A percentile compares a stretch with the other conserved stretches of the same genome.
Conservation (phyloP, 1,284 basidiomycete species). For the Naganishia sp. region DNA sequence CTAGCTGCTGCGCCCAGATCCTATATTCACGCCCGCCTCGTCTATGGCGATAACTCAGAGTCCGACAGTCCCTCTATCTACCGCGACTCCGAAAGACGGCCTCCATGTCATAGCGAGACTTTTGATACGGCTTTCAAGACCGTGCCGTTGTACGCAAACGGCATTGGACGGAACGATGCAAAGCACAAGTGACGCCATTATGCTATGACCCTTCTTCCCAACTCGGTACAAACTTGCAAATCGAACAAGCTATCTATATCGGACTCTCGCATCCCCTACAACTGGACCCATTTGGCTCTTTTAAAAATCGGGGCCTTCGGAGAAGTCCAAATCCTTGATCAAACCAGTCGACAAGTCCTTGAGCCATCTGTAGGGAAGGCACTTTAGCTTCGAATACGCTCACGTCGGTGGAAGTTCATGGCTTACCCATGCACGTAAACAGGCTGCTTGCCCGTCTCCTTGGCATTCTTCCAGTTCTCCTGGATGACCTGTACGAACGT, state of each 20-base stretch:
- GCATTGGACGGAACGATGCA: background rate
- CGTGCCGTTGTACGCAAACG: background rate
- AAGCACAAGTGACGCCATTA: background rate
- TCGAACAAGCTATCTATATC: background rate
- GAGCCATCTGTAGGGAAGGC: conserved; percentile 51
- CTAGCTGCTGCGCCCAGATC: too few species aligned
- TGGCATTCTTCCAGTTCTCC: conserved; percentile 27
- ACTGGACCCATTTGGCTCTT: too few species aligned
- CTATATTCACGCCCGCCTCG: too few species aligned
- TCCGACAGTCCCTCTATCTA: too few species aligned
- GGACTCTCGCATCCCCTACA: background rate
- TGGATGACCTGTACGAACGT: conserved; percentile 25
- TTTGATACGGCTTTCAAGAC: too few species aligned
- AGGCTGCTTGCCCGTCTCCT: conserved; percentile 21
- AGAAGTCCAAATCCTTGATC: conserved; percentile 68
- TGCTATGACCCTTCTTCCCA: background rate
- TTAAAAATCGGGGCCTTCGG: conserved; percentile 44
- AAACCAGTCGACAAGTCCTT: conserved; percentile 72
- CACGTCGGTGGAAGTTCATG: background rate
- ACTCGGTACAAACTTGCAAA: background rate
- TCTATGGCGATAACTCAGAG: too few species aligned
- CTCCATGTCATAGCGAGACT: too few species aligned
- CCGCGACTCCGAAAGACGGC: too few species aligned
- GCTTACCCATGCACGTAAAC: conserved; percentile 36
- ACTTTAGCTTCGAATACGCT: background rate